A percentile compares a stretch with the other conserved stretches of the same genome.
Evolutionary conservation across 2,329 filamentous ascomycete species (phyloP).

Genomic region (Trichoderma aggressivum): DNA sequence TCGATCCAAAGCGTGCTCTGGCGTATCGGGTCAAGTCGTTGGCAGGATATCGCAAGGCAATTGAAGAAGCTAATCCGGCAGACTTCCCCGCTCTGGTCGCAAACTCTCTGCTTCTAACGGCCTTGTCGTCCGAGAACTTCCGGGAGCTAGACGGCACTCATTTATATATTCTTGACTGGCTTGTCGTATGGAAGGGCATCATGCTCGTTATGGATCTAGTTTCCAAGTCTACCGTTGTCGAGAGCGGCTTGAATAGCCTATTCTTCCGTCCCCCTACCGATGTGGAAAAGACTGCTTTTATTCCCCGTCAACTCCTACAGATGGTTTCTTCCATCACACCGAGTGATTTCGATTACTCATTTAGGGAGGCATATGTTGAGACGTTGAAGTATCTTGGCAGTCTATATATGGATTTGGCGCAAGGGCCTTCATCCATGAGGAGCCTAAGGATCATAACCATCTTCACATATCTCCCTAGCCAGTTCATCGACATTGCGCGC

Average conservation of each 20-base stretch:
- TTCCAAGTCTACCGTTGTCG: conserved; percentile 27
- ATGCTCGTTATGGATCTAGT: conserved; percentile 44
- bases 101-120: conserved; percentile 50
- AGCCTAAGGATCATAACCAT: conserved; percentile 50
- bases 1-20: conserved; percentile 39
- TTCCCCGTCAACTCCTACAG: conserved; percentile 48
- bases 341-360: conserved; percentile 40
- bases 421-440: conserved; percentile 44
- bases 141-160: conserved; percentile 43
- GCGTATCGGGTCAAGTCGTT: conserved; percentile 49
- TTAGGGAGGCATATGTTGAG: conserved; percentile 42
- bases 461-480: conserved; percentile 48
- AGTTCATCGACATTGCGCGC: conserved; percentile 44
- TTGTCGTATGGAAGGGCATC: conserved; percentile 53
- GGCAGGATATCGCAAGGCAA: conserved; percentile 49
- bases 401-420: conserved; percentile 47
- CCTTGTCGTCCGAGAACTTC: conserved; percentile 49
- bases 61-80: conserved; percentile 43
- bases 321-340: conserved; percentile 46
- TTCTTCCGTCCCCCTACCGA: conserved; percentile 50
- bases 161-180: conserved; percentile 55
- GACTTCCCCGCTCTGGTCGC: conserved; percentile 50
- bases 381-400: conserved; percentile 50
- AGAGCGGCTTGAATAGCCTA: conserved; percentile 45
- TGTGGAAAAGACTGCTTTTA: conserved; percentile 40